Percentiles rank a stretch among this genome's conserved stretches.
Conservation (phyloP, 352 stramenopile genomes). For the Globisporangium camurandrum region DNA sequence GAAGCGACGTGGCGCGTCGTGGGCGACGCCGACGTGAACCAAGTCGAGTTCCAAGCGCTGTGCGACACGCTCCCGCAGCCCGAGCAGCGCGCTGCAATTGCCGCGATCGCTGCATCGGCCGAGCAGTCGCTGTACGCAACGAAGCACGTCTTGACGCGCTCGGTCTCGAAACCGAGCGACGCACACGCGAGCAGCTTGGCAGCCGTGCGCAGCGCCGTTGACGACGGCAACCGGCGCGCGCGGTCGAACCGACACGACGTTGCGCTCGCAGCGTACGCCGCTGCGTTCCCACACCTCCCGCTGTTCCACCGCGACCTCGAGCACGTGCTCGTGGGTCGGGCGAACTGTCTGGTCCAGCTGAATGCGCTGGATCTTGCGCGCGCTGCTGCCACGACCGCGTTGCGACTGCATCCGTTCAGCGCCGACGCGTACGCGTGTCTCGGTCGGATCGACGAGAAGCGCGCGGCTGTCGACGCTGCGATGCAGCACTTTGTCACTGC, state of each 20-base stretch:
- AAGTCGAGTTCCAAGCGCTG: constrained; percentile 72
- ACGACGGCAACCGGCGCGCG: constrained; percentile 53
- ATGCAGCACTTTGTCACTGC: constrained; percentile 81
- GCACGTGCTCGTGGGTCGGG: constrained; percentile 44
- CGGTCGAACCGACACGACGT: constrained; percentile 41
- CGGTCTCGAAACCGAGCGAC: constrained; percentile 39
- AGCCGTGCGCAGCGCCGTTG: constrained; percentile 36
- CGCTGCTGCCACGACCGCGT: constrained; percentile 32
- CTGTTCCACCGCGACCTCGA: constrained; percentile 61
- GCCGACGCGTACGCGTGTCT: constrained; percentile 61
- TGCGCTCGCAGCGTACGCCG: constrained; percentile 53
- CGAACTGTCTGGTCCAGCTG: constrained; percentile 56
- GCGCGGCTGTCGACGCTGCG: constrained; percentile 31
- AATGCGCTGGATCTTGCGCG: constrained; percentile 29
- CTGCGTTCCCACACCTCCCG: constrained; percentile 48
- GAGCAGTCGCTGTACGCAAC: constrained; percentile 56
- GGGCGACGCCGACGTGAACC: constrained; percentile 36
- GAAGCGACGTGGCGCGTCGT: constrained; percentile 65
- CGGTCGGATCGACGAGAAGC: constrained; percentile 56
- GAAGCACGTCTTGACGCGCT: constrained; percentile 59
- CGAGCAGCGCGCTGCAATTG: constrained; percentile 21
- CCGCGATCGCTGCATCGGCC: constrained; percentile 19
- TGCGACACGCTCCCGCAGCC: constrained; percentile 45
- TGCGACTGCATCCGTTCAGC: constrained; percentile 65
- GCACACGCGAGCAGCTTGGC: constrained; percentile 34